These are phyloP conservation scores for Excoecaria agallocha DNA, from an alignment of 345 rosid species.

Conservation along the genomic window DNA sequence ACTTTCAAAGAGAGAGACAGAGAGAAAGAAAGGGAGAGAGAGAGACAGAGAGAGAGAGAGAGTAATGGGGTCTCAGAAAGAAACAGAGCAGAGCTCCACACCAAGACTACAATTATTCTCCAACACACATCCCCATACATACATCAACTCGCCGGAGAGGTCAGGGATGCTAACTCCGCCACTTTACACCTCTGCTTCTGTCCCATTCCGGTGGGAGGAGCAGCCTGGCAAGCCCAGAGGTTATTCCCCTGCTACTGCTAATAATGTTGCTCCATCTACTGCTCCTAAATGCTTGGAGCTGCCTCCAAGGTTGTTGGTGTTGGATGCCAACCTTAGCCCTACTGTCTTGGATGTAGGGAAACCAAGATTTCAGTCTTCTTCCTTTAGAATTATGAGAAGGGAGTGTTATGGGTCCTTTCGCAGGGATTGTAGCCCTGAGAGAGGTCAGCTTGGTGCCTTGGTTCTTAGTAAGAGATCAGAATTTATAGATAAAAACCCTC, in stretches of 20 bases:
- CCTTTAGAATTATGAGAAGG: constrained; percentile 33
- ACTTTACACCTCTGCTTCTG: constrained; percentile 53
- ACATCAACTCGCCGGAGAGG: constrained; percentile 49
- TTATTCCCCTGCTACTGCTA: constrained; percentile 25
- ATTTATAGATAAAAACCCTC: constrained; percentile 33
- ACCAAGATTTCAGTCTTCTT: constrained; percentile 36
- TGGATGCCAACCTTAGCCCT: constrained; percentile 38
- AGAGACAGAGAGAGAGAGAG: constrained; percentile 12
- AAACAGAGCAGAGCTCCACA: constrained; percentile 19
- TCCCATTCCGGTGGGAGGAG: constrained; percentile 90
- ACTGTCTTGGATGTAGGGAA: constrained; percentile 39
- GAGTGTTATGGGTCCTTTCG: constrained; percentile 48
- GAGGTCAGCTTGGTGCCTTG: constrained; percentile 17
- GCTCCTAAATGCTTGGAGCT: constrained; percentile 46
- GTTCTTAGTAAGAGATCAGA: constrained; percentile 25
- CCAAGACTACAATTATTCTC: constrained; percentile 41
- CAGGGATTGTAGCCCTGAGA: constrained; percentile 28
- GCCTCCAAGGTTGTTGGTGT: constrained; percentile 59
- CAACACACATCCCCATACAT: constrained; percentile 30
- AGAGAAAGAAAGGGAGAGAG: constrained; percentile 5
- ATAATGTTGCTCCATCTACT: constrained; percentile 15
- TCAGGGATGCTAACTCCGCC: constrained; percentile 64
- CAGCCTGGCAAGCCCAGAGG: constrained; percentile 84
- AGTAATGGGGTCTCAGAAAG: constrained; percentile 30
- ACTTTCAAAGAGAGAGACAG: constrained; percentile 10